Evolutionary conservation across 1,284 basidiomycete genomes (phyloP), one percentile per base, ranked within the genome.

Genomic region (Coriolopsis trogii): DNA sequence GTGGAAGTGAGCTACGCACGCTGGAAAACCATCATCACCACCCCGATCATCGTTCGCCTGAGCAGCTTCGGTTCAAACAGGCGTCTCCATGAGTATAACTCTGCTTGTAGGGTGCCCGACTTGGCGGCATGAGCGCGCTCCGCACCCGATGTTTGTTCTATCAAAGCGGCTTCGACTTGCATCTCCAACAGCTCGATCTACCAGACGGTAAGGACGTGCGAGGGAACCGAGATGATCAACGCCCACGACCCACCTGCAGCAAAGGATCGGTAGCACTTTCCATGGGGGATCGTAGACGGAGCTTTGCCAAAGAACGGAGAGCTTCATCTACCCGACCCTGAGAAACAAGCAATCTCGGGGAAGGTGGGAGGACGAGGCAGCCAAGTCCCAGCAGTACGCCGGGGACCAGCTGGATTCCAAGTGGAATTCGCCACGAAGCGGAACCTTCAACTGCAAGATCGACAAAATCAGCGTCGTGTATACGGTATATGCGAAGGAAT

Each of bases 21-120:
- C 70, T 91, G 89, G 60, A 90, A 91, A 49, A 88, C 81, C 85
- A 90, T 90, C 63, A 89, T 80, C 59, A 82, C 67, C 7, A 89
- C 71, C 2, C 87, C 89, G 41, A 91, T 78, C 64, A 79, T 67
- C 0, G 89, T 90, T 33, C 87, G 74, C 42, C 76, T 71, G 16
- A 78, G 67, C 61, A 85, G 84, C 49, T 77, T 77, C 2, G 61
- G 64, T 10, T 69, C 69, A 50, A 87, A 84, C 6, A 90, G 72
- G 15, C 72, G 71, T 6, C 61, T 70, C 87, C 88, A 89, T 1
- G 75, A 68, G 4, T 62, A 63, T 20, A 76, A 63, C 61, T 85
- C 84, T 1, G 66, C 64, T 7, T 53, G 51, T 9, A 70, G 24
- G 65, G 58, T 39, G 57, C 56, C 42, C 37, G 55, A 44, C 65